Evolutionary conservation across 2,329 filamentous ascomycete genomes (phyloP).

Genomic region (Venturia asperata): DNA sequence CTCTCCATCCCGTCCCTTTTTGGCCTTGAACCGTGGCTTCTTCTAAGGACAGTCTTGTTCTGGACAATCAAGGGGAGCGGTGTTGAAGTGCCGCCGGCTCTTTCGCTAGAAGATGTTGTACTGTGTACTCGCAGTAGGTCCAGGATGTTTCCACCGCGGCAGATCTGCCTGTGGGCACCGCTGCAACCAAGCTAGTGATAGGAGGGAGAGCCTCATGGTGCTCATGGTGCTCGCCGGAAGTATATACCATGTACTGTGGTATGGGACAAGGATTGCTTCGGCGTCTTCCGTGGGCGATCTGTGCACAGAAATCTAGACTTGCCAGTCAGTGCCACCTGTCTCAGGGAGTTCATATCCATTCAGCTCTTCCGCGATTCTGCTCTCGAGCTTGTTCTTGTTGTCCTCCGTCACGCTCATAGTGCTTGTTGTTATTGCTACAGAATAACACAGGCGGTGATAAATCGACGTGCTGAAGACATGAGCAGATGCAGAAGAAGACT

Average conservation of each 20-base stretch:
- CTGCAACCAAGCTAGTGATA: background rate
- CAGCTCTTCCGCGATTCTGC: background rate
- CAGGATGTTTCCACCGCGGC: background rate
- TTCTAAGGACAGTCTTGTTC: background rate
- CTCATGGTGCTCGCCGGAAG: background rate
- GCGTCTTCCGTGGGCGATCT: background rate
- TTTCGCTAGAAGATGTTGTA: conserved; percentile 14
- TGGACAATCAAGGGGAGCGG: background rate
- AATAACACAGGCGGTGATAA: background rate
- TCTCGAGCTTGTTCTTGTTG: background rate
- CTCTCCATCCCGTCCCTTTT: background rate
- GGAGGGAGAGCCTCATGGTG: background rate
- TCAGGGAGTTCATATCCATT: background rate
- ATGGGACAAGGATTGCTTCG: background rate
- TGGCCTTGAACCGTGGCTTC: background rate
- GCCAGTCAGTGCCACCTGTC: background rate
- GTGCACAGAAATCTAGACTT: background rate
- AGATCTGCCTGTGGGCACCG: background rate
- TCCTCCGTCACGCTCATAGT: background rate
- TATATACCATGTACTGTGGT: too few species aligned
- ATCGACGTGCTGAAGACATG: background rate
- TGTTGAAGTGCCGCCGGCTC: background rate
- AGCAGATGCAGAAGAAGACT: background rate
- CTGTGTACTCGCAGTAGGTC: too few species aligned
- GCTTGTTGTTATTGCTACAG: background rate